Conservation (phyloP, 2,329 filamentous ascomycete genomes). For the Aspergillus transmontanensis region DNA sequence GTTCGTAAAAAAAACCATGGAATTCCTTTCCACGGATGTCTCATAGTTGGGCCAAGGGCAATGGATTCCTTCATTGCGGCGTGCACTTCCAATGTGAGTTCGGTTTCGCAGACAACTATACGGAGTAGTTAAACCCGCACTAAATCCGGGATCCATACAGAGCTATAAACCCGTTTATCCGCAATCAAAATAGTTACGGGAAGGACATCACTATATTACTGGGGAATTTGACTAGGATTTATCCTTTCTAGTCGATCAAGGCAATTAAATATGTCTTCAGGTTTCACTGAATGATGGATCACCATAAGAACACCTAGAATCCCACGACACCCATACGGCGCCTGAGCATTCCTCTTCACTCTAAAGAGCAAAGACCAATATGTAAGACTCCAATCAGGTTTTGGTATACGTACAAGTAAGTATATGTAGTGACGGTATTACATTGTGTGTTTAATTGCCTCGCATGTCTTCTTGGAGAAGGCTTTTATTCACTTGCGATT, state of each 20-base stretch:
- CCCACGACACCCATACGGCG: not conserved
- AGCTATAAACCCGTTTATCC: too few relatives aligned
- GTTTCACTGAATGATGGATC: not conserved
- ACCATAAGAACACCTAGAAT: not conserved
- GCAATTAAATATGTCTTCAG: not conserved
- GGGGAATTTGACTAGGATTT: not conserved
- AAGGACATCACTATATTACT: not conserved
- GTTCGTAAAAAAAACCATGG: not conserved
- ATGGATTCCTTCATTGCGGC: not conserved
- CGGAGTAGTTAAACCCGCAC: not conserved
- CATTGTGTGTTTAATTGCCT: not conserved
- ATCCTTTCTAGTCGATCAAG: not conserved
- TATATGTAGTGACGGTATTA: not conserved
- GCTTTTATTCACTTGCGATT: not conserved
- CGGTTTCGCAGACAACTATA: not conserved
- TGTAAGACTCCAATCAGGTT: not conserved
- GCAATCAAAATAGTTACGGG: not conserved
- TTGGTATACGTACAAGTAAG: not conserved
- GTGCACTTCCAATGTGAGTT: not conserved
- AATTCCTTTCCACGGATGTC: not conserved
- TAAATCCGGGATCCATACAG: not conserved
- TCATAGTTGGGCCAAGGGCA: not conserved
- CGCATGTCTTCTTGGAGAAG: not conserved
- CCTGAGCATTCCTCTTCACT: not conserved
- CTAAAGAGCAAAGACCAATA: not conserved